Evolutionary conservation across 2,329 filamentous ascomycete genomes (phyloP), one percentile per base, ranked within the genome.

Genomic region (Penicillium expansum): DNA sequence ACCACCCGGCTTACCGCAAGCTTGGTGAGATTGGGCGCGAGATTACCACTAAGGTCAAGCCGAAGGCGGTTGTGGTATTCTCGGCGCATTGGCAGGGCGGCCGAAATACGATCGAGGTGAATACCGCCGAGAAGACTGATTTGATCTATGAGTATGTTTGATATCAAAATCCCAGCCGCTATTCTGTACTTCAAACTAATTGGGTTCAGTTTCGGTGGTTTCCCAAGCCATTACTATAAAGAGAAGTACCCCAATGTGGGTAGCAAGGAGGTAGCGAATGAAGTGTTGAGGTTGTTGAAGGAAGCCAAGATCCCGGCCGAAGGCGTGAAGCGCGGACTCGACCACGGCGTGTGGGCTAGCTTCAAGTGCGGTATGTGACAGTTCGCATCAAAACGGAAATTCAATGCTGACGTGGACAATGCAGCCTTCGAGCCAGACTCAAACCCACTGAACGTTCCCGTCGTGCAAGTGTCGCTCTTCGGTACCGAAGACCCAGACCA

Each of bases 71-170:
- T 16, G 84, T 92, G 1, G 86, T 91, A 27, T 87, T 92, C 69
- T 91, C 88, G 0, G 89, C 88, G 1, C 89, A 92, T 72, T 92
- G 89, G 89, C 86, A 90, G 74, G 85, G 81, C 7, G 53, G 67
- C 1, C 73, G 74, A 38, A 76, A 81, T 63, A 79, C 76, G 4
- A 82, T 91, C 59, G 77, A 87, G 65, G 80, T 91, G 63, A 91
- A 90, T 70, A 83, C 82, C 9, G 85, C 83, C 3, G 84, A 84
- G 55, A 74, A 79, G n/a, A 85, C 82, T 4, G 83, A 86, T 56
- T 68, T 91, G 62, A 88, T 91, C 49, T 91, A 90, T 69, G 88
- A 91, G 82, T 84, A 71, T 56, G 71, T 59, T 27, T 29, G 16
- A 35, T 18, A 52, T 52, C 4, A 18, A 20, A 35, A 4, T 2